Percentiles rank a stretch among this genome's conserved stretches.
Conservation (phyloP, 805 yeast species). For the Wickerhamomyces alni region DNA sequence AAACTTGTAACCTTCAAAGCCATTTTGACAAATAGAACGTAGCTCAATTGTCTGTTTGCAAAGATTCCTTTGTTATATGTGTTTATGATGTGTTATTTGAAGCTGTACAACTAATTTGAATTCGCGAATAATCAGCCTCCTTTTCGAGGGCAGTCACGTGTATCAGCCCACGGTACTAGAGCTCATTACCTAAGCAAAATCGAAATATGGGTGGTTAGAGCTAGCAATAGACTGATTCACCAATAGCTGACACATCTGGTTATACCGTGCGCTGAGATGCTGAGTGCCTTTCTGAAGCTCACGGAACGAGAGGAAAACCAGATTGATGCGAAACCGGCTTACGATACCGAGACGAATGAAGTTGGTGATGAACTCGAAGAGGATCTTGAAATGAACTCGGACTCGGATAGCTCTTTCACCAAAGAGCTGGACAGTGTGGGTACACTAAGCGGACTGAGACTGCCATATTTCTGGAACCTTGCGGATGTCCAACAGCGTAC, state of each 20-base stretch:
- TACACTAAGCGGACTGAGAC: slow-evolving; percentile 17
- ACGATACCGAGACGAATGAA: background rate
- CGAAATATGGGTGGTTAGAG: background rate
- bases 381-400: slow-evolving; percentile 3
- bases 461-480: slow-evolving; percentile 17
- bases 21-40: slow-evolving; percentile 31
- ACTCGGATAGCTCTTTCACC: slow-evolving; percentile 30
- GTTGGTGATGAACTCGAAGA: background rate
- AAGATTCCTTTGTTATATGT: background rate
- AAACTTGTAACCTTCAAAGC: slow-evolving; percentile 38
- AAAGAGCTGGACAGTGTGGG: slow-evolving; percentile 50
- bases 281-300: background rate
- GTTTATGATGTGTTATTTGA: background rate
- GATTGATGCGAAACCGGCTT: background rate
- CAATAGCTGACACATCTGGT: no score
- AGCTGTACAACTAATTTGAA: no score
- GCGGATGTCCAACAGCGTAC: background rate
- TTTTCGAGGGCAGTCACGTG: no score
- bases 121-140: no score
- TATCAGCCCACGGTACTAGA: no score
- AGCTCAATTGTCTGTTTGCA: no score
- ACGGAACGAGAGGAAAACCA: background rate
- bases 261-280: background rate
- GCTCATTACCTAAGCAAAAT: background rate
- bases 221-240: no score